Conservation (phyloP, 2,329 filamentous ascomycete genomes). For the Clonostachys chloroleuca region DNA sequence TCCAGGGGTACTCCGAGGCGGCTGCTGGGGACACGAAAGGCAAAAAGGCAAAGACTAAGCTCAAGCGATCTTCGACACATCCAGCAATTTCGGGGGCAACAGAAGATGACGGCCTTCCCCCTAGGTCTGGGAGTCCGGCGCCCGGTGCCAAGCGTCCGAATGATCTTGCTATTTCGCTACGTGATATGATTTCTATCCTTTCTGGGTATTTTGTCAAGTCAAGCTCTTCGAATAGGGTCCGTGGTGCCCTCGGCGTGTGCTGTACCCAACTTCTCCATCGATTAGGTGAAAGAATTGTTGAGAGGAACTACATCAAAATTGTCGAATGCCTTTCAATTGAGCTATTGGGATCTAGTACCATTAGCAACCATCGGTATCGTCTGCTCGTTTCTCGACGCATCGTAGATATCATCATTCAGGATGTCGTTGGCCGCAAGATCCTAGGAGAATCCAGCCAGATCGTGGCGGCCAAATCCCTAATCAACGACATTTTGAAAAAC, state of each 20-base stretch:
- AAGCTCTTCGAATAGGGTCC: constrained; percentile 73
- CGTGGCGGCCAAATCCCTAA: constrained; percentile 72
- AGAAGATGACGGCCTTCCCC: constrained; percentile 62
- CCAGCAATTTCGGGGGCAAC: constrained; percentile 56
- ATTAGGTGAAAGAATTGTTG: constrained; percentile 77
- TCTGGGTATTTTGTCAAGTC: constrained; percentile 76
- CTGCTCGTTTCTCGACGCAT: constrained; percentile 81
- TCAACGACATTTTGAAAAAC: constrained; percentile 89
- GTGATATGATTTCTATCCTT: constrained; percentile 74
- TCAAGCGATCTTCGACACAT: constrained; percentile 55
- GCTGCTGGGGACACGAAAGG: constrained; percentile 49
- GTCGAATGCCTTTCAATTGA: constrained; percentile 78
- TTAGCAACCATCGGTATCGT: constrained; percentile 82
- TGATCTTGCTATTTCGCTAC: constrained; percentile 68
- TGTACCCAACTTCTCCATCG: constrained; percentile 78
- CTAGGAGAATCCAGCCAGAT: constrained; percentile 87
- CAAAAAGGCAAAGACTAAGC: constrained; percentile 66
- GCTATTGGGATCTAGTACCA: constrained; percentile 69
- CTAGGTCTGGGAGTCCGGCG: constrained; percentile 74
- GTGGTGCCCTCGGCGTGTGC: constrained; percentile 81
- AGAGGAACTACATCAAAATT: constrained; percentile 77
- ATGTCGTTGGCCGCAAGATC: constrained; percentile 75
- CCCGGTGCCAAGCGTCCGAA: constrained; percentile 65
- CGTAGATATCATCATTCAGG: constrained; percentile 77
- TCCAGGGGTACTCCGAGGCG: constrained; percentile 62